phyloP scores from a whole-genome alignment of 768 basidiomycete genomes.

The Hygrophoropsis aurantiaca region DNA sequence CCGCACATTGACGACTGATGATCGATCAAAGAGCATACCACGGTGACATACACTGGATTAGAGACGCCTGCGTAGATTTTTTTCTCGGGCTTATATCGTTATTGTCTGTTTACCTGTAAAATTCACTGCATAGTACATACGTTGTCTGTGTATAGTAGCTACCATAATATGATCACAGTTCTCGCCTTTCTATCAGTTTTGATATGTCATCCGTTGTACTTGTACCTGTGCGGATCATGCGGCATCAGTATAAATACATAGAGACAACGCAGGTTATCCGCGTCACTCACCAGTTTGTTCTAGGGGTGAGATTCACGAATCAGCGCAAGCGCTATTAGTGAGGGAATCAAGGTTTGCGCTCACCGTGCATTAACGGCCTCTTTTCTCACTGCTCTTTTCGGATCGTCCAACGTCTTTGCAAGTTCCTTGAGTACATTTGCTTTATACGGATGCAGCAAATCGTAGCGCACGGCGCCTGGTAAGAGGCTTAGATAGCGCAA shows the following conservation, averaged over 20 bases:
- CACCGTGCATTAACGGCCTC: slow-evolving; percentile 85
- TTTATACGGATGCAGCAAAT: slow-evolving; percentile 81
- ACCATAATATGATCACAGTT: no score
- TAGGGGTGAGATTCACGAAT: slow-evolving; percentile 16
- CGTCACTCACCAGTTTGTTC: slow-evolving; percentile 56
- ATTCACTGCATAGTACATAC: no score
- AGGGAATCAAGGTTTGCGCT: slow-evolving; percentile 9
- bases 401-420: slow-evolving; percentile 81
- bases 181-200: neutral
- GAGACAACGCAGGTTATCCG: no score
- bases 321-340: neutral
- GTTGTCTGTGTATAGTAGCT: no score
- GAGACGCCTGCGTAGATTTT: no score
- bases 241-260: no score
- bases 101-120: no score
- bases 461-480: slow-evolving; percentile 77
- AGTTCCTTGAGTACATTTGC: slow-evolving; percentile 70
- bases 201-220: slow-evolving; percentile 56
- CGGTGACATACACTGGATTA: no score
- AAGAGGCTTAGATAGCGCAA: slow-evolving; percentile 72
- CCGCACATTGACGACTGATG: no score
- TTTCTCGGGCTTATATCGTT: no score
- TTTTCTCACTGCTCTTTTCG: slow-evolving; percentile 77
- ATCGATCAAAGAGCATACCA: no score
- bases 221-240: slow-evolving; percentile 45